Percentiles rank a stretch among this genome's conserved stretches.
Evolutionary conservation across 1,139 yeast genomes (phyloP).

Genomic region (Pichia sp.): DNA sequence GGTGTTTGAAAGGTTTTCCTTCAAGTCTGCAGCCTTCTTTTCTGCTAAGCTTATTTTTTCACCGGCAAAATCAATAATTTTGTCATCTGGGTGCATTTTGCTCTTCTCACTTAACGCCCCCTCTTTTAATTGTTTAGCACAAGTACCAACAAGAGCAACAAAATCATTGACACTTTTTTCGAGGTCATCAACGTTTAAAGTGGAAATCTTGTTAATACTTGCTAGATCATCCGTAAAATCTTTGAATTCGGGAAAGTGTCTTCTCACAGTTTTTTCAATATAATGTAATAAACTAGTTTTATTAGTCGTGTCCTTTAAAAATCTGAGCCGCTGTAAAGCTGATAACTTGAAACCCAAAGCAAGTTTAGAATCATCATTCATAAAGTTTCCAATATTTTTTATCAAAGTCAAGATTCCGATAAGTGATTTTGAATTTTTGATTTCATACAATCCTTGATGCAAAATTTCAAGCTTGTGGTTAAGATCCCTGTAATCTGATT

Average conservation of each 20-base stretch:
- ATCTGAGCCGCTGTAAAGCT: slow-evolving; percentile 75
- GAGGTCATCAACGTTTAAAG: slow-evolving; percentile 71
- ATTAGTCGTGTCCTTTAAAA: slow-evolving; percentile 79
- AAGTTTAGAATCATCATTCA: slow-evolving; percentile 80
- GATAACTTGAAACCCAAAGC: slow-evolving; percentile 83
- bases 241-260: slow-evolving; percentile 72
- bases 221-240: slow-evolving; percentile 72
- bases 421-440: slow-evolving; percentile 62
- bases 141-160: slow-evolving; percentile 49
- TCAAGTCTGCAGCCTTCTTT: slow-evolving; percentile 53
- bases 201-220: slow-evolving; percentile 59
- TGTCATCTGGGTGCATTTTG: slow-evolving; percentile 75
- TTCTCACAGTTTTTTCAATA: slow-evolving; percentile 74
- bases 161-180: slow-evolving; percentile 68
- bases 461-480: slow-evolving; percentile 56
- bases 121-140: slow-evolving; percentile 52
- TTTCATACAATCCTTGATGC: slow-evolving; percentile 61
- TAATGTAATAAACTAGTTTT: slow-evolving; percentile 81
- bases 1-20: slow-evolving; percentile 53
- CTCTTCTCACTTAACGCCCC: slow-evolving; percentile 74
- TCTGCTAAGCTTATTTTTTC: slow-evolving; percentile 62
- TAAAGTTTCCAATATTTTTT: slow-evolving; percentile 83
- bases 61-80: slow-evolving; percentile 44
- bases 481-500: slow-evolving; percentile 70
- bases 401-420: slow-evolving; percentile 69